Evolutionary conservation across 345 rosid species (phyloP).

Genomic region (Murraya paniculata): DNA sequence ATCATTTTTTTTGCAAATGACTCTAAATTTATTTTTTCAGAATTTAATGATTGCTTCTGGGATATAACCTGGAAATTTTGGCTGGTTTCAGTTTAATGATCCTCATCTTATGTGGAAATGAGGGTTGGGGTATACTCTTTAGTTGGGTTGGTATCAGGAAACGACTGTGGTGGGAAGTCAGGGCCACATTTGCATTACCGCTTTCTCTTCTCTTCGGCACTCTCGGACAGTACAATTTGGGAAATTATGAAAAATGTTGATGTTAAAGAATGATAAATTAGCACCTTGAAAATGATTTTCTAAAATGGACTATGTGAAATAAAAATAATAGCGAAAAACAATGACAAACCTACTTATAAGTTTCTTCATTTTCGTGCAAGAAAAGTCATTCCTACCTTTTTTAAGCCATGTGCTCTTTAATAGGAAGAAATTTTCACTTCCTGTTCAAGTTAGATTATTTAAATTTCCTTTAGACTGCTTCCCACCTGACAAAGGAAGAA

Average conservation of each 20-base stretch:
- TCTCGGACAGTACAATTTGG: background rate
- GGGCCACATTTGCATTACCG: too few relatives aligned
- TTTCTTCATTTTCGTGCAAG: background rate
- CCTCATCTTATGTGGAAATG: background rate
- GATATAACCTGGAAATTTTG: background rate
- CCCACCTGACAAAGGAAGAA: background rate
- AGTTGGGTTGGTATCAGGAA: too few relatives aligned
- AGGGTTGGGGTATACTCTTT: background rate
- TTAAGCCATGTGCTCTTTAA: background rate
- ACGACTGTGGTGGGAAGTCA: too few relatives aligned
- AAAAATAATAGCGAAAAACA: background rate
- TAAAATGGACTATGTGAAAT: too few relatives aligned
- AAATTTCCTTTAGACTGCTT: background rate
- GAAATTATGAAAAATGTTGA: background rate
- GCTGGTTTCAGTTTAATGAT: background rate
- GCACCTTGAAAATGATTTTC: background rate
- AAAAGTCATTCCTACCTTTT: background rate
- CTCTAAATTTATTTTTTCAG: background rate
- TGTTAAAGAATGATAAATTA: background rate
- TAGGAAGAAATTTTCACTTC: background rate
- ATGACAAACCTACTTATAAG: background rate
- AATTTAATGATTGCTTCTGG: background rate
- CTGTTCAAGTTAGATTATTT: background rate
- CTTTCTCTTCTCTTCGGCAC: too few relatives aligned
- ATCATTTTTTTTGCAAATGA: background rate